These are phyloP conservation scores for Saturnispora sekii DNA, from an alignment of 805 yeast genomes.

Conservation along the genomic window DNA sequence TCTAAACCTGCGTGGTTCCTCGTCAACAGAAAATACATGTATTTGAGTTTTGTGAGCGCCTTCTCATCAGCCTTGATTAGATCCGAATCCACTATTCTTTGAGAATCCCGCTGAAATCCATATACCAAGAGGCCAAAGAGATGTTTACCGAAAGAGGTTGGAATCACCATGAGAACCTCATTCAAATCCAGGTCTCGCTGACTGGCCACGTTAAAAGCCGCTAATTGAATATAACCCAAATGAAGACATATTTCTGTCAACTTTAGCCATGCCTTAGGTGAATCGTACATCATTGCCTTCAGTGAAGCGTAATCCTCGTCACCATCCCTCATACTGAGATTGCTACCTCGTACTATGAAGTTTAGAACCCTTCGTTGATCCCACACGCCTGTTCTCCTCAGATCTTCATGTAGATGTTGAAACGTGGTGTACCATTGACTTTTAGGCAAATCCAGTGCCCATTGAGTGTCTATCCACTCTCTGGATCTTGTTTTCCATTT, in stretches of 20 bases:
- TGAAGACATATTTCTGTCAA: background rate
- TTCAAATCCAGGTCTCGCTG: background rate
- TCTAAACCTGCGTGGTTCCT: background rate
- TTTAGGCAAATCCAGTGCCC: background rate
- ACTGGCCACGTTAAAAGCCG: background rate
- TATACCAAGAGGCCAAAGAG: background rate
- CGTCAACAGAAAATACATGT: constrained; percentile 3
- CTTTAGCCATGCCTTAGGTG: background rate
- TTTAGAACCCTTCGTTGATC: background rate
- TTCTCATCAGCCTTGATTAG: background rate
- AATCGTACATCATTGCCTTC: too few species aligned
- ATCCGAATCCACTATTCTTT: constrained; percentile 1
- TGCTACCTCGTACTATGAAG: background rate
- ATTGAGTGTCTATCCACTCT: too few species aligned
- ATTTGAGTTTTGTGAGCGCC: background rate
- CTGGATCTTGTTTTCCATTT: background rate
- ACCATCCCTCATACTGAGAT: too few species aligned
- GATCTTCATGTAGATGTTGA: background rate
- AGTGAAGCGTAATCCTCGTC: too few species aligned
- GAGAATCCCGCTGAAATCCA: background rate
- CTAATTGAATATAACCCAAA: background rate
- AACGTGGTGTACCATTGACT: background rate
- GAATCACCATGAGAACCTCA: background rate
- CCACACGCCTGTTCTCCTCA: constrained; percentile 1
- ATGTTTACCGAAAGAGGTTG: background rate